Evolutionary conservation across 2,329 filamentous ascomycete species (phyloP), one percentile per base, ranked within the genome.

Genomic region (Fusarium torreyae): DNA sequence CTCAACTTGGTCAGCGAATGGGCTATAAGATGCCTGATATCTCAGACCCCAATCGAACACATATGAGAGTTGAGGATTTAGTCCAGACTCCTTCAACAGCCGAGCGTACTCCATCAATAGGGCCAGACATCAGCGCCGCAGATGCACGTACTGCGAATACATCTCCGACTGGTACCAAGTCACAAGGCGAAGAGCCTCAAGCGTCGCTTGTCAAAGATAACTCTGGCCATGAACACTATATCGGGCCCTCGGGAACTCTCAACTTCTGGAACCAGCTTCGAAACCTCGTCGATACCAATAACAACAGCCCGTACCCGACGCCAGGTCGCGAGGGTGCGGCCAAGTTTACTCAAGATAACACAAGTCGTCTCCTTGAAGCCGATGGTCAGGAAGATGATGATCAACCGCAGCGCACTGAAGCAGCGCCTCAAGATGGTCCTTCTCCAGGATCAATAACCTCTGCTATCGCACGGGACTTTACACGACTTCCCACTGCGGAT

Each of bases 211-310:
- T 79, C 7, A 72, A 72, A 13, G 79, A 81, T 26, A 75, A 76
- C 2, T 72, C 77, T 14, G 79, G 79, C 0, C 76, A 76, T 42
- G 75, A 77, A 59, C 78, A 81, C 51, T 81, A 80, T 42, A 79
- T 80, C 26, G 79, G 79, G 1, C 79, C 78, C 5, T 80, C 79
- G 1, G 79, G 79, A 3, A 79, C 76, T 3, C 73, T 80, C 15
- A 76, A 77, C 56, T 81, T 81, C 48, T 69, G 79, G 45, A 77
- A 75, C 3, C 75, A 80, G 53, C 72, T 81, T 2, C 76, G 79
- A 3, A 63, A 75, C n/a, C 70, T 80, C 2, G 62, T 79, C 7
- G 60, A 76, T 4, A 66, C 72, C 3, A 72, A 31, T 13, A 31
- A 71, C 17, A 63, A 71, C 8, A 49, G 49, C 2, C n/a, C 53